phyloP scores from a whole-genome alignment of 768 basidiomycete genomes.

The Dentipellis fragilis region DNA sequence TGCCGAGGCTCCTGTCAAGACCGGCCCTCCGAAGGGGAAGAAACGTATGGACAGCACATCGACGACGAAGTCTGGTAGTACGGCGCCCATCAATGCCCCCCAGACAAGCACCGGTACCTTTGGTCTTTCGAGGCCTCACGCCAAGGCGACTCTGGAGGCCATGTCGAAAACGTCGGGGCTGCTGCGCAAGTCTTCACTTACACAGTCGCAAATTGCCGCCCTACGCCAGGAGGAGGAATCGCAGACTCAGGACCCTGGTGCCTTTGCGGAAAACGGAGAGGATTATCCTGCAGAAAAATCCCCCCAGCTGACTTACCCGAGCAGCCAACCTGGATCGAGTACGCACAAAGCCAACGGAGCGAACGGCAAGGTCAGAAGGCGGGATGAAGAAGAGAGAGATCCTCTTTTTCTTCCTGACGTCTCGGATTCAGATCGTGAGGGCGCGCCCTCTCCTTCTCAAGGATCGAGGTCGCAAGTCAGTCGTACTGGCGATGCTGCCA shows the following conservation, averaged over 20 bases:
- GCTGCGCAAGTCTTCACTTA: background rate
- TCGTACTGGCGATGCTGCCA: too few relatives aligned
- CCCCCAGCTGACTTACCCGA: too few relatives aligned
- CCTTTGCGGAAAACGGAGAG: too few relatives aligned
- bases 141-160: background rate
- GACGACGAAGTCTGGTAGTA: too few relatives aligned
- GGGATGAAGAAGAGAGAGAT: background rate
- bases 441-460: background rate
- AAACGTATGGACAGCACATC: too few relatives aligned
- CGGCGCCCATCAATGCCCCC: too few relatives aligned
- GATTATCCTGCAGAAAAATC: too few relatives aligned
- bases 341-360: too few relatives aligned
- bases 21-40: too few relatives aligned
- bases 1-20: background rate
- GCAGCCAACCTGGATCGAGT: too few relatives aligned
- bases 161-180: background rate
- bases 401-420: too few relatives aligned
- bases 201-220: constrained; percentile 8
- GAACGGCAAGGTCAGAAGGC: background rate
- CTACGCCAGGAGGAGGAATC: constrained; percentile 14
- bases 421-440: background rate
- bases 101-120: background rate
- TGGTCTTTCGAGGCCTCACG: background rate
- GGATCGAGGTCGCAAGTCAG: background rate
- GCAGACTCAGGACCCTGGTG: constrained; percentile 1